Base-by-base conservation (phyloP, 2,329 filamentous ascomycete genomes). In the Fusarium kyushuense region DNA sequence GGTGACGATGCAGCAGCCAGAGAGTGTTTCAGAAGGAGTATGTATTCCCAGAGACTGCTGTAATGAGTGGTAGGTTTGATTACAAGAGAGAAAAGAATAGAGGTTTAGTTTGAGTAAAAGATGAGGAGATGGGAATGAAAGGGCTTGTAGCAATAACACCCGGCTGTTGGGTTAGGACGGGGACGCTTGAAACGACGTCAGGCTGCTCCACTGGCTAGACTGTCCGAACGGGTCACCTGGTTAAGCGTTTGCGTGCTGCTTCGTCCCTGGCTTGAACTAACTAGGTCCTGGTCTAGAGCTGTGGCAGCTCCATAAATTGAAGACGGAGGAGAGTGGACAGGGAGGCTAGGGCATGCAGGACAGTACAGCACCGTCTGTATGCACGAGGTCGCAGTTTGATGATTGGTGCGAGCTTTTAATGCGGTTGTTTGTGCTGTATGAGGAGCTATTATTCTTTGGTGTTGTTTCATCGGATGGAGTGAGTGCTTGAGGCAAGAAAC, bases 151-250 rank as follows among this genome's bases (percentile, higher is more conserved):
- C 41, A 56, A 48, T 43, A 47, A 62, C 23, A 38, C 49, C 61
- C 60, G 59, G 58, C 51, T 70, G 61, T 69, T 71, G 55, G 61
- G 67, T 63, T 51, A 43, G 52, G 41, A 54, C 29, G 29, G 51
- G 43, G 51, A 41, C 51, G 57, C 47, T 67, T 38, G 30, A 65
- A 59, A 58, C 71, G 71, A 76, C 70, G 72, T 75, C 74, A 76
- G 69, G 73, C 74, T 71, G 69, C 74, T 71, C 74, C 74, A 71
- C 74, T 38, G 38, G 35, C 58, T 53, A 55, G 54, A 59, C 52
- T 46, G 53, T 53, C 54, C 38, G 48, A 47, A 59, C 14, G 46
- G 58, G 67, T 58, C 66, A 58, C 62, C 54, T 67, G 57, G 53
- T 46, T 66, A 42, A 54, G 21, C 49, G 45, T 49, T 54, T 40